phyloP scores from a whole-genome alignment of 2,329 filamentous ascomycete species.

The Fusarium euwallaceae region DNA sequence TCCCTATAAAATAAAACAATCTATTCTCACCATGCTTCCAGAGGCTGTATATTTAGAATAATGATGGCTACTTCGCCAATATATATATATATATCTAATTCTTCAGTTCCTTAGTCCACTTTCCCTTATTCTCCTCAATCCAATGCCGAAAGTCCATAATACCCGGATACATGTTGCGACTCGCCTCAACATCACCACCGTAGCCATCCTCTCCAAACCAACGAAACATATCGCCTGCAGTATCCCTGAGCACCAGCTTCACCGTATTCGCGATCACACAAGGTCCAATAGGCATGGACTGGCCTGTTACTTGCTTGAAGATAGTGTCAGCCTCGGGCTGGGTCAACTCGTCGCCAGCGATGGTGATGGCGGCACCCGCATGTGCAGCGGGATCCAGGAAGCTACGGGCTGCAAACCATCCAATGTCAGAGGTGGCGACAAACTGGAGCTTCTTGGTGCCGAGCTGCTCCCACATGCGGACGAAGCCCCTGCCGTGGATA shows the following conservation, averaged over 20 bases:
- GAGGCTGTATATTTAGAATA: neutral
- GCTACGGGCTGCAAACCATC: conserved; percentile 55
- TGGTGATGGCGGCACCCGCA: conserved; percentile 12
- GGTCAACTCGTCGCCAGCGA: conserved; percentile 35
- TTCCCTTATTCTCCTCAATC: conserved; percentile 6
- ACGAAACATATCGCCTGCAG: conserved; percentile 30
- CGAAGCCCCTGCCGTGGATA: conserved; percentile 49
- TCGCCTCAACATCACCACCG: conserved; percentile 25
- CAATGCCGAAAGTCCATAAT: conserved; percentile 28
- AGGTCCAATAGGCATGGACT: conserved; percentile 20
- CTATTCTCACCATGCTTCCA: too few species aligned
- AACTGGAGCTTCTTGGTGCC: conserved; percentile 50
- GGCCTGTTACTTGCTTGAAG: conserved; percentile 5
- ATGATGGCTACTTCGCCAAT: neutral
- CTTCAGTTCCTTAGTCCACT: neutral
- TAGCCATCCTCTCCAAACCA: conserved; percentile 37
- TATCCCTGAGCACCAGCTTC: conserved; percentile 24
- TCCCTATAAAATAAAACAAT: too few species aligned
- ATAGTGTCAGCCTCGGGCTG: conserved; percentile 27
- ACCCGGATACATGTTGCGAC: conserved; percentile 1
- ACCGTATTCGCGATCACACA: conserved; percentile 25
- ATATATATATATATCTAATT: too few species aligned
- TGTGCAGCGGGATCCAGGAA: conserved; percentile 51
- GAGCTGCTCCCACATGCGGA: conserved; percentile 44
- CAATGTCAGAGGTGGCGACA: conserved; percentile 57